These are phyloP conservation scores for Leishmania turanica DNA, from an alignment of 208 protist genomes.

Conservation along the genomic window DNA sequence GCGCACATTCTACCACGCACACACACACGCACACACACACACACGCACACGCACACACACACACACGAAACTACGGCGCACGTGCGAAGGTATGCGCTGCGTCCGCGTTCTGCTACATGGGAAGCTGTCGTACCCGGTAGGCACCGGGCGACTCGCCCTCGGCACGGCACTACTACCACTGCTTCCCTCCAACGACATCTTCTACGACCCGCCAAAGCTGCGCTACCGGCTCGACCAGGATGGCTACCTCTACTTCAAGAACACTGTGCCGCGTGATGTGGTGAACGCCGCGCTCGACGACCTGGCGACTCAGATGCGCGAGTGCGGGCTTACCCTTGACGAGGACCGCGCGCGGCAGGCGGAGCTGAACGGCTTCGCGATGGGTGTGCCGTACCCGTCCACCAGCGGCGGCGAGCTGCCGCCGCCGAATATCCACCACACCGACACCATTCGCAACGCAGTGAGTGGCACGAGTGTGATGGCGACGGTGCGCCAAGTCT, in stretches of 20 bases:
- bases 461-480: slow-evolving; percentile 84
- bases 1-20: not conserved
- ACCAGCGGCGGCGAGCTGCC: slow-evolving; percentile 43
- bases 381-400: slow-evolving; percentile 72
- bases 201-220: slow-evolving; percentile 83
- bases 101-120: slow-evolving; percentile 54
- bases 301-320: slow-evolving; percentile 65
- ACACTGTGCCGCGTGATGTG: slow-evolving; percentile 65
- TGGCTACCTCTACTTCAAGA: slow-evolving; percentile 89
- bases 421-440: slow-evolving; percentile 58
- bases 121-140: slow-evolving; percentile 64
- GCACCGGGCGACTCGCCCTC: slow-evolving; percentile 51
- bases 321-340: slow-evolving; percentile 59
- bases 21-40: not conserved
- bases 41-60: not conserved
- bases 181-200: slow-evolving; percentile 85
- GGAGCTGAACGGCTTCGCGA: slow-evolving; percentile 58
- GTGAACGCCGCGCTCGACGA: slow-evolving; percentile 63
- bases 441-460: slow-evolving; percentile 59
- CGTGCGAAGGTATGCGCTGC: slow-evolving; percentile 37
- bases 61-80: not conserved
- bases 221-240: slow-evolving; percentile 80
- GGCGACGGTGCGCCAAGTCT: slow-evolving; percentile 84
- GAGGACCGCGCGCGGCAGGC: slow-evolving; percentile 47
- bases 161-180: slow-evolving; percentile 69